phyloP scores from a whole-genome alignment of 495 filamentous ascomycete genomes.

The Poronia punctata region DNA sequence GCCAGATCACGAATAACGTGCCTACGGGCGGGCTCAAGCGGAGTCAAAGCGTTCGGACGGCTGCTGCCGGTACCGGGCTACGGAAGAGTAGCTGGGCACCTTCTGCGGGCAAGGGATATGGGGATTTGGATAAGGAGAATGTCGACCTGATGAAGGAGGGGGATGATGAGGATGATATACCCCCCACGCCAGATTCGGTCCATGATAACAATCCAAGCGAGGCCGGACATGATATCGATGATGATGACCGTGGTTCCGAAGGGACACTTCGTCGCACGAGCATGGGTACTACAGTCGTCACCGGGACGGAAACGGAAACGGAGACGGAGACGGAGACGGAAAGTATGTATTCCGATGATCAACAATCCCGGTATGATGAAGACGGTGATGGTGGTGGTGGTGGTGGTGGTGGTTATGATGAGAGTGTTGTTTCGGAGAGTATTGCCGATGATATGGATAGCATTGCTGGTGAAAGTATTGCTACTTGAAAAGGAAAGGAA shows the following conservation, averaged over 20 bases:
- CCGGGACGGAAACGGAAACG: conserved; percentile 50
- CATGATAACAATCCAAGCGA: conserved; percentile 5
- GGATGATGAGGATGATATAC: conserved; percentile 12
- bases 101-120: conserved; percentile 38
- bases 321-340: conserved; percentile 59
- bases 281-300: conserved; percentile 41
- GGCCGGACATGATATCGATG: conserved; percentile 13
- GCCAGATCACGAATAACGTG: conserved; percentile 75
- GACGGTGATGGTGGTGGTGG: conserved; percentile 16
- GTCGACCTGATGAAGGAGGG: conserved; percentile 35
- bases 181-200: conserved; percentile 12
- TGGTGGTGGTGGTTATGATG: conserved; percentile 5
- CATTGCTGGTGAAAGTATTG: conserved; percentile 15
- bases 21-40: conserved; percentile 54
- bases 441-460: conserved; percentile 20
- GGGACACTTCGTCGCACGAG: conserved; percentile 25
- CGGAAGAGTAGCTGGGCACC: conserved; percentile 74
- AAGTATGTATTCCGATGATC: conserved; percentile 17
- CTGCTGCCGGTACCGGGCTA: conserved; percentile 56
- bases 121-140: conserved; percentile 42
- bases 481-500: conserved; percentile 5
- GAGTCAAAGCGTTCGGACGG: conserved; percentile 53
- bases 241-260: conserved; percentile 12
- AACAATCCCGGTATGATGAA: conserved; percentile 4
- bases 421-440: conserved; percentile 19